Percentiles rank a stretch among this genome's conserved stretches.
Evolutionary conservation across 768 basidiomycete genomes (phyloP).

Genomic region (Dacryopinax spathularia): DNA sequence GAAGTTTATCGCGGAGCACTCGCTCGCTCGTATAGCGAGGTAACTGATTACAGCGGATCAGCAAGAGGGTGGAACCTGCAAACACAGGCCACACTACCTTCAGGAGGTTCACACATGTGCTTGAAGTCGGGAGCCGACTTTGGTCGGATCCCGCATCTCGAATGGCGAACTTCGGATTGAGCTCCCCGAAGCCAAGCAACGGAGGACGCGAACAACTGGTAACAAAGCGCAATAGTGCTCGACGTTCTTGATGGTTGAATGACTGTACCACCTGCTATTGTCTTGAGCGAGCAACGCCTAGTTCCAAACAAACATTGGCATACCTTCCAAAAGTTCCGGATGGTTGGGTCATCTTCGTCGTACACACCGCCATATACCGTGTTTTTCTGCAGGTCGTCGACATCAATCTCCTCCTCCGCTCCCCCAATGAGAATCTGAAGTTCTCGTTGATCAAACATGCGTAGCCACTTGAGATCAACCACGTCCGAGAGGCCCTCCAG

Average conservation of each 20-base stretch:
- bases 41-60: constrained; percentile 32
- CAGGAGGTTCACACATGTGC: constrained; percentile 83
- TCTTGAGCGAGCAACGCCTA: constrained; percentile 2
- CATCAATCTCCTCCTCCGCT: constrained; percentile 67
- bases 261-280: constrained; percentile 49
- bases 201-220: constrained; percentile 87
- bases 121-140: constrained; percentile 53
- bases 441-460: constrained; percentile 97
- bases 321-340: constrained; percentile 73
- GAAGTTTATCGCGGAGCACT: constrained; percentile 54
- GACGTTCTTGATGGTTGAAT: constrained; percentile 68
- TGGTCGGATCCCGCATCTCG: constrained; percentile 66
- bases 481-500: constrained; percentile 87
- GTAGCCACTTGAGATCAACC: constrained; percentile 79
- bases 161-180: constrained; percentile 79
- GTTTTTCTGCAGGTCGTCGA: constrained; percentile 63
- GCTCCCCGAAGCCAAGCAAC: constrained; percentile 71
- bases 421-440: constrained; percentile 84
- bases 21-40: constrained; percentile 53
- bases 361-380: constrained; percentile 76
- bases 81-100: constrained; percentile 38
- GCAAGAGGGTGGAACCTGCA: constrained; percentile 1
- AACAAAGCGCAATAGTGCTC: constrained; percentile 72
- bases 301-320: constrained; percentile 13
- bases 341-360: constrained; percentile 53